These are phyloP conservation scores for Saturnispora quitensis DNA, from an alignment of 805 yeast species.

Conservation along the genomic window DNA sequence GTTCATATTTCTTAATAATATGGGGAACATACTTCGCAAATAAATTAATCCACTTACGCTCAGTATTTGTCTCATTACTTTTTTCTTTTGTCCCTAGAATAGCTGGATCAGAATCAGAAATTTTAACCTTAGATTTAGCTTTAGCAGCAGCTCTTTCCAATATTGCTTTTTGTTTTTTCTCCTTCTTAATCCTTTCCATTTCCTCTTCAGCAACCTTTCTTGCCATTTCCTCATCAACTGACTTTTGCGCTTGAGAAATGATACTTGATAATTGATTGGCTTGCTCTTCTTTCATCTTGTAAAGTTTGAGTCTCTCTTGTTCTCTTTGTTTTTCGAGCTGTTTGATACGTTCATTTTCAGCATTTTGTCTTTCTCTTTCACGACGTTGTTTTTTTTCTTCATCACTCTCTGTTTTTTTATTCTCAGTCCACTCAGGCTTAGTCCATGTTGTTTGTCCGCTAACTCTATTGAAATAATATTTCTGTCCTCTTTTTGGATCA, in stretches of 20 bases:
- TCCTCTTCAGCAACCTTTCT: constrained; percentile 7
- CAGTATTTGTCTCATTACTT: not conserved
- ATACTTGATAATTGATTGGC: constrained; percentile 21
- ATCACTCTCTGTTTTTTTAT: not conserved
- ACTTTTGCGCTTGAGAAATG: constrained; percentile 20
- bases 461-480: constrained; percentile 47
- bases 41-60: constrained; percentile 32
- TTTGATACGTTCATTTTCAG: constrained; percentile 20
- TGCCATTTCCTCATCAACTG: constrained; percentile 15
- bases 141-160: constrained; percentile 23
- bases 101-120: not conserved
- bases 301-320: constrained; percentile 22
- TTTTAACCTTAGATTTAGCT: constrained; percentile 5
- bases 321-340: constrained; percentile 30
- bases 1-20: constrained; percentile 54
- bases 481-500: constrained; percentile 35
- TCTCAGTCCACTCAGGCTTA: constrained; percentile 31
- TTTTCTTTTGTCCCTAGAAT: not conserved
- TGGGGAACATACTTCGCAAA: constrained; percentile 80
- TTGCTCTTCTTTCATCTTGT: constrained; percentile 20
- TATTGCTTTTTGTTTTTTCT: constrained; percentile 21
- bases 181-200: constrained; percentile 2
- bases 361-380: constrained; percentile 11
- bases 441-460: constrained; percentile 50
- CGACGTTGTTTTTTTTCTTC: constrained; percentile 9